Percentiles rank a stretch among this genome's conserved stretches.
Evolutionary conservation across 176 grass and related monocot genomes (phyloP).

Genomic region (Zea luxurians): DNA sequence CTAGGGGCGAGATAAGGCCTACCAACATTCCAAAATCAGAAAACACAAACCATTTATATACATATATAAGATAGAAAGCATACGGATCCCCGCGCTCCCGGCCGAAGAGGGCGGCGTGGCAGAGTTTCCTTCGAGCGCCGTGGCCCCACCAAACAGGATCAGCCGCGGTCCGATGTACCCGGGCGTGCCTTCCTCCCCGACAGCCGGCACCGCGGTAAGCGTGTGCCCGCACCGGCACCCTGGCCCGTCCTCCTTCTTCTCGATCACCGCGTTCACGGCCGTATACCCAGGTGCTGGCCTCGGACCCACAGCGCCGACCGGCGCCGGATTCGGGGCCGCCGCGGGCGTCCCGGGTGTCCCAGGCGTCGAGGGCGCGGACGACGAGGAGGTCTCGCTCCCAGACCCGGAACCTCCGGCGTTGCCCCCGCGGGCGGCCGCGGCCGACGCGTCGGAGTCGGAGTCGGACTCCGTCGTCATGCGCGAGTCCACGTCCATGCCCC

Average conservation of each 20-base stretch:
- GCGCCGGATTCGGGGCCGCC: too few relatives aligned
- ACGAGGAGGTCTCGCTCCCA: slow-evolving; percentile 39
- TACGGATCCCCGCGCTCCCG: slow-evolving; percentile 95
- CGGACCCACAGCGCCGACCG: slow-evolving; percentile 41
- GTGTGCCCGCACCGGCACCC: slow-evolving; percentile 94
- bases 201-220: slow-evolving; percentile 76
- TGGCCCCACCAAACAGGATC: slow-evolving; percentile 90
- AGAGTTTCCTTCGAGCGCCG: slow-evolving; percentile 90
- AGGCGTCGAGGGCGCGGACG: slow-evolving; percentile 39
- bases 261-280: slow-evolving; percentile 76
- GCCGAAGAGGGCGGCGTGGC: slow-evolving; percentile 72
- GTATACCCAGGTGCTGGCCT: slow-evolving; percentile 74
- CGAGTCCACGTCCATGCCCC: slow-evolving; percentile 75
- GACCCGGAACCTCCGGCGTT: slow-evolving; percentile 22
- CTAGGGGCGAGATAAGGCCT: background rate
- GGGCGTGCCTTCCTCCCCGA: slow-evolving; percentile 79
- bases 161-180: slow-evolving; percentile 76
- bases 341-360: slow-evolving; percentile 31
- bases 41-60: slow-evolving; percentile 5
- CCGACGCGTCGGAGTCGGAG: slow-evolving; percentile 60
- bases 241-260: slow-evolving; percentile 90
- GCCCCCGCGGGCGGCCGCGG: slow-evolving; percentile 32
- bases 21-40: slow-evolving; percentile 6
- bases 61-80: slow-evolving; percentile 30
- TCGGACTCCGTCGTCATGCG: slow-evolving; percentile 70